phyloP scores from a whole-genome alignment of 2,329 filamentous ascomycete genomes.

The Stagonosporopsis vannaccii region DNA sequence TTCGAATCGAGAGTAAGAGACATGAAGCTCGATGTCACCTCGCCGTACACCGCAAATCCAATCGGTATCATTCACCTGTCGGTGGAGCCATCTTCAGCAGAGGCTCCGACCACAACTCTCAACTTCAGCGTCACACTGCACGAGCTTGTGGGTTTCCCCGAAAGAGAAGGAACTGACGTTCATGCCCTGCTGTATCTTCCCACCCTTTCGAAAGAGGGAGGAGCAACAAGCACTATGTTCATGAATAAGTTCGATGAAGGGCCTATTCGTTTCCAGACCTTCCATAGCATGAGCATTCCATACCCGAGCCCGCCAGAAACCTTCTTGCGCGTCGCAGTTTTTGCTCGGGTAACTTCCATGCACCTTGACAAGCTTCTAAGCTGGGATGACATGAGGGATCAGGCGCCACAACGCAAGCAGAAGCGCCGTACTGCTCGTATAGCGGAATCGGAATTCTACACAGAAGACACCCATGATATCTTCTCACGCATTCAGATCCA shows the following conservation, averaged over 20 bases:
- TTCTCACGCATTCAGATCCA: conserved; percentile 88
- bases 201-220: conserved; percentile 81
- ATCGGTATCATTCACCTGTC: conserved; percentile 91
- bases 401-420: conserved; percentile 62
- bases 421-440: conserved; percentile 73
- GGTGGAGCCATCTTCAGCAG: conserved; percentile 89
- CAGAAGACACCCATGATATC: conserved; percentile 91
- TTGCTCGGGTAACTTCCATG: conserved; percentile 88
- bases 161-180: conserved; percentile 93
- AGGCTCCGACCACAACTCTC: conserved; percentile 87
- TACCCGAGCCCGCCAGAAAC: conserved; percentile 77
- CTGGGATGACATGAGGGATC: conserved; percentile 98
- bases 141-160: conserved; percentile 91
- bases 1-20: conserved; percentile 96
- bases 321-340: conserved; percentile 84
- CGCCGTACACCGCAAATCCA: conserved; percentile 88
- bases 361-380: conserved; percentile 96
- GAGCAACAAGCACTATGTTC: conserved; percentile 94
- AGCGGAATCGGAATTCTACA: conserved; percentile 90
- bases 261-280: conserved; percentile 91
- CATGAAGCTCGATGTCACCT: conserved; percentile 87
- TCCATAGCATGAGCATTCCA: conserved; percentile 96
- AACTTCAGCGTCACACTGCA: conserved; percentile 99
- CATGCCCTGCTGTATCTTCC: conserved; percentile 97
- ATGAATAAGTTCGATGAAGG: conserved; percentile 93